Evolutionary conservation across 2,329 filamentous ascomycete species (phyloP).

Genomic region (Thielaviopsis punctulata): DNA sequence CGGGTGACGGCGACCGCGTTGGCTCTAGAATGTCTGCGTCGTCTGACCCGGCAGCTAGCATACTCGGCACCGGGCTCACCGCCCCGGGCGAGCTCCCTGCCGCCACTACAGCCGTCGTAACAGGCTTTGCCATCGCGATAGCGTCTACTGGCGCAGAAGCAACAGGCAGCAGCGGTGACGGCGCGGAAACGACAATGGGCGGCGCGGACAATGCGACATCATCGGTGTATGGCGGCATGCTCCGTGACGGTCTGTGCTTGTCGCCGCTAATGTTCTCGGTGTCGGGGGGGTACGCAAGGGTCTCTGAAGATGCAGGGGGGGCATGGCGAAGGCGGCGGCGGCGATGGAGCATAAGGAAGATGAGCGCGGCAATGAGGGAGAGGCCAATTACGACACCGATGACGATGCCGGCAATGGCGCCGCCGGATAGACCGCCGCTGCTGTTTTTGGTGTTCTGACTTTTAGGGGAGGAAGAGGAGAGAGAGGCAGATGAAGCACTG

Average conservation of each 20-base stretch:
- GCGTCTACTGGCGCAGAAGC: too few species aligned
- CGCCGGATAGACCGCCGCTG: slow-evolving; percentile 20
- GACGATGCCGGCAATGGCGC: slow-evolving; percentile 31
- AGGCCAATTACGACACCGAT: slow-evolving; percentile 25
- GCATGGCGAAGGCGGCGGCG: slow-evolving; percentile 19
- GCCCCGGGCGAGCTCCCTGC: too few species aligned
- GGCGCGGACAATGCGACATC: slow-evolving; percentile 19
- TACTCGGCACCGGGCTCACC: slow-evolving; percentile 10
- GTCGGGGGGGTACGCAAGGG: slow-evolving; percentile 30
- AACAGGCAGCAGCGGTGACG: slow-evolving; percentile 9
- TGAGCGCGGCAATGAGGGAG: slow-evolving; percentile 22
- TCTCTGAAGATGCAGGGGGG: too few species aligned
- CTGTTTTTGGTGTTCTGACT: background rate
- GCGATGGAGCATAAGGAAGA: slow-evolving; percentile 28
- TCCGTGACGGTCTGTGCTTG: slow-evolving; percentile 18
- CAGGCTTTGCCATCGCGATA: too few species aligned
- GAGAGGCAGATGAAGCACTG: background rate
- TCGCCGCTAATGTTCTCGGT: slow-evolving; percentile 26
- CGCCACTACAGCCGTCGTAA: too few species aligned
- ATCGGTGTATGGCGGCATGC: slow-evolving; percentile 28
- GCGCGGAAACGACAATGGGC: background rate
- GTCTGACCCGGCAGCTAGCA: background rate
- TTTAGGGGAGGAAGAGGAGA: background rate
- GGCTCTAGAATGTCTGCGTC: background rate
- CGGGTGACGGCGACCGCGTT: slow-evolving; percentile 7